Evolutionary conservation across 1,284 basidiomycete genomes (phyloP), one percentile per base, ranked within the genome.

Genomic region (Meira miltonrushii): DNA sequence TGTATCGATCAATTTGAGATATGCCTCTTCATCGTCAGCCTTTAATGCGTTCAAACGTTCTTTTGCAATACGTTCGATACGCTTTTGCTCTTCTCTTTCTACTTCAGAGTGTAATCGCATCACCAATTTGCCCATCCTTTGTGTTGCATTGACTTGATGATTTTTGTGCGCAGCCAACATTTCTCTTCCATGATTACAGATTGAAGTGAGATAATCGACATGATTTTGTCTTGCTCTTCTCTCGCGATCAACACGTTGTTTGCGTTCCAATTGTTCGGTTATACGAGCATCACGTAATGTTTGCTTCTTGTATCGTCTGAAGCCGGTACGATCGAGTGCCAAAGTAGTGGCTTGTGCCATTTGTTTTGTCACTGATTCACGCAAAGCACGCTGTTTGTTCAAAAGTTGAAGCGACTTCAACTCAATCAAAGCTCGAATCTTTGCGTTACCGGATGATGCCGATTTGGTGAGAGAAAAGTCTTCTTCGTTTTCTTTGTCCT

Each of bases 21-120:
- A 99, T 17, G 92, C 94, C 79, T 97, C 95, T 82, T 99, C 95
- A 82, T 99, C 94, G 78, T 98, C 93, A 44, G 90, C 90, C 81
- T 94, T 93, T 67, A 98, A 86, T 19, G 95, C 95, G 82, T 92
- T 93, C 69, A 98, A 83, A 90, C 94, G 92, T 79, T 98, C 95
- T 82, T 97, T 98, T 52, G 90, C 89, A 54, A 98, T 86, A 62
- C 92, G 84, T 80, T 98, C 95, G 68, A 98, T 89, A 39, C 94
- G 85, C 58, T 80, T 79, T 64, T 80, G 79, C 70, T 83, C 82
- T 65, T 83, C 82, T 68, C 80, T 80, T 65, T 83, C 82, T n/a
- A 79, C 80, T 50, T 82, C 81, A 44, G 74, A 74, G 62, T 83
- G 82, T 59, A 81, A 73, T 59, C 79, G 78, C 56, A 82, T 76